Conservation (phyloP, 805 yeast species). For the Pichia heedii region DNA sequence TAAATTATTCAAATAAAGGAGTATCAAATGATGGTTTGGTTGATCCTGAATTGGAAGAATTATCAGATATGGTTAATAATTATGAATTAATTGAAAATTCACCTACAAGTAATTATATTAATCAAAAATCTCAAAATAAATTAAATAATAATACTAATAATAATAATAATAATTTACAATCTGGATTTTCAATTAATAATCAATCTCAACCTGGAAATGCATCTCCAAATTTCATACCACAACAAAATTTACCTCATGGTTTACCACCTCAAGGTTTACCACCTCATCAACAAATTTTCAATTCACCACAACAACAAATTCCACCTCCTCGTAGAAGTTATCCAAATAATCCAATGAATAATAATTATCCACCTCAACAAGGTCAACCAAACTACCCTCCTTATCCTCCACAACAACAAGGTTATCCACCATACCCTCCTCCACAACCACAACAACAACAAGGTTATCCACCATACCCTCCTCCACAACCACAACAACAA, state of each 20-base stretch:
- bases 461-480: slow-evolving; percentile 1
- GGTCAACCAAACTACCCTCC: no score
- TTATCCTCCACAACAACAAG: neutral
- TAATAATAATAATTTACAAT: slow-evolving; percentile 16
- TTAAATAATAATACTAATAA: neutral
- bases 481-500: slow-evolving; percentile 16
- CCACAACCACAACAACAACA: neutral
- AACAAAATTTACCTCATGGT: slow-evolving; percentile 26
- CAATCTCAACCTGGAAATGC: slow-evolving; percentile 12
- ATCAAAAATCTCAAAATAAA: neutral
- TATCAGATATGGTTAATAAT: slow-evolving; percentile 25
- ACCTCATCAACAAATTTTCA: neutral
- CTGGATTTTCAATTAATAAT: slow-evolving; percentile 10
- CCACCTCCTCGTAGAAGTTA: no score
- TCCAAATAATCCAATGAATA: neutral
- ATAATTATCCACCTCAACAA: neutral
- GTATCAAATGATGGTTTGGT: slow-evolving; percentile 16
- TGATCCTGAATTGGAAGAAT: slow-evolving; percentile 25
- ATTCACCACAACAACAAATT: neutral
- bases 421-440: neutral
- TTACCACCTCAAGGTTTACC: slow-evolving; percentile 29
- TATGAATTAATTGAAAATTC: slow-evolving; percentile 23
- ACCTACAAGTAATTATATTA: slow-evolving; percentile 7
- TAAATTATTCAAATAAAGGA: slow-evolving; percentile 7
- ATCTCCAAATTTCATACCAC: slow-evolving; percentile 23